A percentile compares a stretch with the other conserved stretches of the same genome.
These are phyloP conservation scores for Globisporangium yorkense DNA, from an alignment of 352 stramenopile species.

Conservation along the genomic window DNA sequence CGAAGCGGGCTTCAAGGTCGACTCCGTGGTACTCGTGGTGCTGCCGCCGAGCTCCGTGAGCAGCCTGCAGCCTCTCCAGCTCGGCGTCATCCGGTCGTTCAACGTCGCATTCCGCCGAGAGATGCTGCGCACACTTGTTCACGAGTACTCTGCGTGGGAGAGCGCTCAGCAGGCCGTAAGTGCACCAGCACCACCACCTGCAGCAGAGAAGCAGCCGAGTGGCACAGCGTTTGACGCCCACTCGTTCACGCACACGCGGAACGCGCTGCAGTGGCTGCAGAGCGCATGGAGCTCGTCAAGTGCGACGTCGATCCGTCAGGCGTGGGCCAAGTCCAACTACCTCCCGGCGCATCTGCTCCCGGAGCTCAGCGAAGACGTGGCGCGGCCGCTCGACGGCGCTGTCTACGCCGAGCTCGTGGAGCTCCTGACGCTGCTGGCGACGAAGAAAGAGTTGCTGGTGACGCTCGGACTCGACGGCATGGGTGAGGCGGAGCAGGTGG, in stretches of 20 bases:
- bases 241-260: conserved; percentile 33
- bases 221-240: conserved; percentile 31
- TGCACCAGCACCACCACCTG: neutral
- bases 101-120: conserved; percentile 56
- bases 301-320: conserved; percentile 26
- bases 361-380: conserved; percentile 16
- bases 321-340: conserved; percentile 35
- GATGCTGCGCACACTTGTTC: conserved; percentile 43
- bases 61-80: conserved; percentile 48
- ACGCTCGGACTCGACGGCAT: conserved; percentile 30
- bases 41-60: conserved; percentile 34
- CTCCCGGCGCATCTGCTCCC: conserved; percentile 22
- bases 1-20: conserved; percentile 54
- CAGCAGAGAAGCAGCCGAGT: neutral
- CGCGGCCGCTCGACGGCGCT: conserved; percentile 7
- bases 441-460: conserved; percentile 20
- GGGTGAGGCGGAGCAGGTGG: conserved; percentile 21
- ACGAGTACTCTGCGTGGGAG: conserved; percentile 18
- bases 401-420: conserved; percentile 16
- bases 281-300: conserved; percentile 33
- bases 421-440: conserved; percentile 17
- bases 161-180: neutral
- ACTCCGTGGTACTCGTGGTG: conserved; percentile 61
- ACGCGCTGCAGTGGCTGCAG: conserved; percentile 39
- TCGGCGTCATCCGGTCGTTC: conserved; percentile 49